Conservation (phyloP, 805 yeast genomes). For the Blastobotrys terrestris region DNA sequence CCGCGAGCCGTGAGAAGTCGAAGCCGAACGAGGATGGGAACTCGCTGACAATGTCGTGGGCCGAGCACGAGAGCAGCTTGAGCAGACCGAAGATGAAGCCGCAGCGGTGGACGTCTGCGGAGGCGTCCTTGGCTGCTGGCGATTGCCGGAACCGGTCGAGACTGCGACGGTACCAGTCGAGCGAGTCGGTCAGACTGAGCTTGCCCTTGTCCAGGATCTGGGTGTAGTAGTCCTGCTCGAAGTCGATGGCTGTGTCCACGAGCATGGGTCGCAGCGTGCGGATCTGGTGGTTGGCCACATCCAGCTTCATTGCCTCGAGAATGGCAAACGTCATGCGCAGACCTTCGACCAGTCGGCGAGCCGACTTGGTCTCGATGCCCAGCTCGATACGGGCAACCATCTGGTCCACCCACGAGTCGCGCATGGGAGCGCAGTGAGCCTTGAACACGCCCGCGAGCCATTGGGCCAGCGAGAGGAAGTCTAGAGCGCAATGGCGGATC, state of each 20-base stretch:
- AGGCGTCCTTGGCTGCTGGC: neutral
- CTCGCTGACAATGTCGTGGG: slow-evolving; percentile 67
- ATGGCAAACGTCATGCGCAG: slow-evolving; percentile 72
- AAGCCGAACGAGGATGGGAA: slow-evolving; percentile 81
- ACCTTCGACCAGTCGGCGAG: slow-evolving; percentile 57
- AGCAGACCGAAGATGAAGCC: slow-evolving; percentile 29
- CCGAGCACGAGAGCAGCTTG: slow-evolving; percentile 55
- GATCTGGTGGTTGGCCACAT: slow-evolving; percentile 92
- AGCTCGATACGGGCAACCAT: slow-evolving; percentile 56
- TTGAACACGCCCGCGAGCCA: slow-evolving; percentile 78
- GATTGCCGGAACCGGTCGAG: slow-evolving; percentile 17
- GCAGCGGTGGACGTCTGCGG: slow-evolving; percentile 21
- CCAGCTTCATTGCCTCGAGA: slow-evolving; percentile 89
- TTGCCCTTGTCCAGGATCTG: slow-evolving; percentile 43
- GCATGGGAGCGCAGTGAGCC: slow-evolving; percentile 92
- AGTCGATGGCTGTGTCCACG: slow-evolving; percentile 79
- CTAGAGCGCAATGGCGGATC: slow-evolving; percentile 54
- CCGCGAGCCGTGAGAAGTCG: slow-evolving; percentile 73
- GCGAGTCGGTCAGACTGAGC: slow-evolving; percentile 52
- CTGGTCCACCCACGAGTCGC: slow-evolving; percentile 82
- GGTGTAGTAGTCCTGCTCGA: slow-evolving; percentile 73
- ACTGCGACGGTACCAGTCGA: slow-evolving; percentile 56
- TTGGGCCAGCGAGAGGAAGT: slow-evolving; percentile 59
- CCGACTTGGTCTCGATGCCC: slow-evolving; percentile 40
- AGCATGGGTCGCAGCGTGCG: slow-evolving; percentile 77